Evolutionary conservation across 352 stramenopile genomes (phyloP).

Genomic region (Phytopythium kandeliae): DNA sequence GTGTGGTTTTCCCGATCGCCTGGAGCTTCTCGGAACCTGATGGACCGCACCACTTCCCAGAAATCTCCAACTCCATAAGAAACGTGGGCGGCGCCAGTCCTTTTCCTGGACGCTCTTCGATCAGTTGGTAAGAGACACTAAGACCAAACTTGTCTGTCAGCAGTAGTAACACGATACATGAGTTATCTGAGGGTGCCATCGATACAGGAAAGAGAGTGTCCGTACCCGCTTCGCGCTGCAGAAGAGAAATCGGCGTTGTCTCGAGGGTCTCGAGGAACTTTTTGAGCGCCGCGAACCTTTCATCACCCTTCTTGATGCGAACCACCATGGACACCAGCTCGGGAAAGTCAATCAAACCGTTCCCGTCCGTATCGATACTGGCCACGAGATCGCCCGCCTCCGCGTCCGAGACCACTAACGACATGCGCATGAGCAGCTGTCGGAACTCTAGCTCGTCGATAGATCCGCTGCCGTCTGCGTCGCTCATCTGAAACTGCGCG

Average conservation of each 20-base stretch:
- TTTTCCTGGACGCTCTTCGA: conserved; percentile 40
- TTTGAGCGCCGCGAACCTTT: conserved; percentile 32
- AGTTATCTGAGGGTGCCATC: no score
- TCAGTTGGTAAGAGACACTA: conserved; percentile 34
- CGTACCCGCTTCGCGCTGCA: conserved; percentile 53
- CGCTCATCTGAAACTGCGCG: conserved; percentile 52
- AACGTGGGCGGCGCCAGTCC: conserved; percentile 23
- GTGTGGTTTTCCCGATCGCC: conserved; percentile 41
- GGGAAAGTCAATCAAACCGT: conserved; percentile 54
- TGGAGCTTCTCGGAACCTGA: conserved; percentile 30
- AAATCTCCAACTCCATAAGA: conserved; percentile 44
- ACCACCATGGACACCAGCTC: conserved; percentile 57
- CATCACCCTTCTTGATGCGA: conserved; percentile 48
- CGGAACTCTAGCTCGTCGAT: conserved; percentile 68
- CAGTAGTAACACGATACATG: no score
- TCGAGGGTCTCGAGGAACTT: conserved; percentile 47
- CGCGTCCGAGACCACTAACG: conserved; percentile 32
- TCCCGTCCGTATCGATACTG: conserved; percentile 50
- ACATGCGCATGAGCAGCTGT: conserved; percentile 45
- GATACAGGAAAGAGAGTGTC: no score
- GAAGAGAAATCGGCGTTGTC: conserved; percentile 48
- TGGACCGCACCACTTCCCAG: conserved; percentile 44
- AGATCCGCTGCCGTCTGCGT: conserved; percentile 45
- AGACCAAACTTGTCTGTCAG: conserved; percentile 45
- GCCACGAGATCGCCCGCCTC: conserved; percentile 44